A percentile compares a stretch with the other conserved stretches of the same genome.
These are phyloP conservation scores for Erodium maritimum DNA, from an alignment of 345 rosid genomes.

Conservation along the genomic window DNA sequence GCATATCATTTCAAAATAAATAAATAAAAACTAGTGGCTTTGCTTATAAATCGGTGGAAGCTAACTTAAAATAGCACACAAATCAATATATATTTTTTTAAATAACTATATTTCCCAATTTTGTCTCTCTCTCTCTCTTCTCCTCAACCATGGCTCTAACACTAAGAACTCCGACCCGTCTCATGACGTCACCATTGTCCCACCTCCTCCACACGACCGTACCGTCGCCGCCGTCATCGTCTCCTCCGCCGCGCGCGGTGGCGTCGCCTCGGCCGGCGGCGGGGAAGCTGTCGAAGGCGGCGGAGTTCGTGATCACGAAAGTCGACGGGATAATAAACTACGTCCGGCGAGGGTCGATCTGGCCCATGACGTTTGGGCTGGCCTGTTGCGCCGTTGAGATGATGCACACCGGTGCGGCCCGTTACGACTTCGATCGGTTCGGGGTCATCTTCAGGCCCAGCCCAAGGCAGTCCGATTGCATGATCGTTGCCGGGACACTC, in stretches of 20 bases:
- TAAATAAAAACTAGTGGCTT: too few relatives aligned
- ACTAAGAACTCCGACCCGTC: slow-evolving; percentile 14
- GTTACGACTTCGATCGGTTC: slow-evolving; percentile 92
- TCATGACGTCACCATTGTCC: slow-evolving; percentile 32
- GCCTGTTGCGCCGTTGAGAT: slow-evolving; percentile 99
- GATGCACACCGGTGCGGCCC: slow-evolving; percentile 99
- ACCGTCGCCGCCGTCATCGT: slow-evolving; percentile 27
- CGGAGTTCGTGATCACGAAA: slow-evolving; percentile 84
- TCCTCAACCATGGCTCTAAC: slow-evolving; percentile 31
- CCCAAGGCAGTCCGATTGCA: slow-evolving; percentile 96
- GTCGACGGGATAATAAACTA: slow-evolving; percentile 89
- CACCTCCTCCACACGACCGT: slow-evolving; percentile 38
- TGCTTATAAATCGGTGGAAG: too few relatives aligned
- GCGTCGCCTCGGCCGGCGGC: slow-evolving; percentile 33
- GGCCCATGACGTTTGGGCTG: slow-evolving; percentile 99
- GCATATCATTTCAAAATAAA: too few relatives aligned
- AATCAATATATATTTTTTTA: too few relatives aligned
- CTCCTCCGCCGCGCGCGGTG: too few relatives aligned
- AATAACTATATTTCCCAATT: slow-evolving; percentile 8
- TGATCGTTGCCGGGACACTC: slow-evolving; percentile 98
- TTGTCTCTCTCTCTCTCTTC: slow-evolving; percentile 43
- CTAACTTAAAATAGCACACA: too few relatives aligned
- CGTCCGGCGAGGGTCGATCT: slow-evolving; percentile 91
- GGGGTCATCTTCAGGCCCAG: slow-evolving; percentile 94
- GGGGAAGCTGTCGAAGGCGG: slow-evolving; percentile 47